Conservation (phyloP, 148 eudicot genomes). For the Diospyros lotus region DNA sequence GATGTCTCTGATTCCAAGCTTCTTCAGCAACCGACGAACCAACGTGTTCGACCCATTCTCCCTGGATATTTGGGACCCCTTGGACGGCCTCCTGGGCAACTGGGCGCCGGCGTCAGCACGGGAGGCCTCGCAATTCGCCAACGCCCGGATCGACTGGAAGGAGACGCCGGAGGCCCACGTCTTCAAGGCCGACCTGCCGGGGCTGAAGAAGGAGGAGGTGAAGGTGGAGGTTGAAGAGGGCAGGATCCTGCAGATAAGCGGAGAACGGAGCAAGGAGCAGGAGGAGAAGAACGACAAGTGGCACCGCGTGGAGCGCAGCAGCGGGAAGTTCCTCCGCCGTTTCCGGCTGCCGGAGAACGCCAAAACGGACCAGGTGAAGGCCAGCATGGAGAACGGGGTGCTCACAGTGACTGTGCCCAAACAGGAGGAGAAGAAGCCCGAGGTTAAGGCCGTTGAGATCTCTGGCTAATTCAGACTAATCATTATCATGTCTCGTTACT, state of each 20-base stretch:
- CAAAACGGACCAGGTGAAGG: constrained; percentile 45
- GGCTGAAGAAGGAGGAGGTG: too few species aligned
- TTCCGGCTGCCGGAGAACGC: too few species aligned
- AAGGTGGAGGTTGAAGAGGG: constrained; percentile 19
- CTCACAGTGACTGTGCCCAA: constrained; percentile 53
- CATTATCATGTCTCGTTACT: too few species aligned
- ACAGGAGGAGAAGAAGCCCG: constrained; percentile 43
- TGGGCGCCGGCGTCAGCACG: constrained; percentile 20
- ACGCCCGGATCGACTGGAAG: constrained; percentile 20
- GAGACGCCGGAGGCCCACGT: constrained; percentile 29
- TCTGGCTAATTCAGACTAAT: constrained; percentile 14
- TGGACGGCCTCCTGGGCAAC: constrained; percentile 20
- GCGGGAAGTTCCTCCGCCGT: constrained; percentile 24
- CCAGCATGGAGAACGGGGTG: constrained; percentile 49
- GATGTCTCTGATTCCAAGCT: constrained; percentile 15
- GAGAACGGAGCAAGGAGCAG: constrained; percentile 24
- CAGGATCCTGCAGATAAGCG: constrained; percentile 28
- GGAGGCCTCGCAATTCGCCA: constrained; percentile 38
- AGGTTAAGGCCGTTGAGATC: constrained; percentile 37
- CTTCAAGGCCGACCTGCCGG: constrained; percentile 15
- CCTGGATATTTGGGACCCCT: constrained; percentile 15
- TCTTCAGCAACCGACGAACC: constrained; percentile 22
- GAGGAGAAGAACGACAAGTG: constrained; percentile 37
- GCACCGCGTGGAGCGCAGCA: constrained; percentile 37
- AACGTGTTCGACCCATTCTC: constrained; percentile 31